Evolutionary conservation across 768 basidiomycete species (phyloP), one percentile per base, ranked within the genome.

Genomic region (Leccinum arenicola): DNA sequence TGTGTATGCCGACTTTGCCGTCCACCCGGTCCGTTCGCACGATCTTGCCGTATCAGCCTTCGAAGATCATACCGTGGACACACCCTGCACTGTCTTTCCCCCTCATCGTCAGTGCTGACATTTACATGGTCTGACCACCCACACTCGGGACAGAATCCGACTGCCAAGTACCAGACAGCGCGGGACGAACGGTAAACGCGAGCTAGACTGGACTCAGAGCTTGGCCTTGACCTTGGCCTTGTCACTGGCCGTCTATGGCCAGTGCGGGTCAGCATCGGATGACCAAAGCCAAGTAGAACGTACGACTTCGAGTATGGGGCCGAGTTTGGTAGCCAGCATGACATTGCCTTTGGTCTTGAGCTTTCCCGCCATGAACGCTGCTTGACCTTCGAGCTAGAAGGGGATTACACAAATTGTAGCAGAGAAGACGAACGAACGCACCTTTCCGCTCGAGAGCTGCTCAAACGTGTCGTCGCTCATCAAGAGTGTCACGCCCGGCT

Each of bases 291-390:
- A 43, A 43, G 40, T 40, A n/a, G 40, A 51, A 53, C 59, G 55
- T 56, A 91, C 93, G 83, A 31, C 31, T 10, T 89, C 91, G 52
- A 98, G 81, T 14, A 98, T 82, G 10, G 77, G 79, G 64, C 89
- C 88, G 36, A 97, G 89, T 74, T 96, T 98, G 25, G 93, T 95
- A 1, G 91, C 93, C 61, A 95, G 83, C 92, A 95, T 94, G 74
- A 95, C 86, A 76, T 94, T 95, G 56, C 93, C 93, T 72, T 83
- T 89, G 15, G 91, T 89, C 83, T 95, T 96, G 52, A 97, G 83
- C 70, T 91, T 91, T 29, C 95, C 95, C 7, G 90, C 91, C 91
- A 98, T 93, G 78, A 95, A 97, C 21, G 94, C 94, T 71, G 94
- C 95, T 75, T 97, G 95, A 19, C 92, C 94, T 66, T 91, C 93